Base-by-base conservation (phyloP, 768 basidiomycete species). In the Lactifluus pinguis region DNA sequence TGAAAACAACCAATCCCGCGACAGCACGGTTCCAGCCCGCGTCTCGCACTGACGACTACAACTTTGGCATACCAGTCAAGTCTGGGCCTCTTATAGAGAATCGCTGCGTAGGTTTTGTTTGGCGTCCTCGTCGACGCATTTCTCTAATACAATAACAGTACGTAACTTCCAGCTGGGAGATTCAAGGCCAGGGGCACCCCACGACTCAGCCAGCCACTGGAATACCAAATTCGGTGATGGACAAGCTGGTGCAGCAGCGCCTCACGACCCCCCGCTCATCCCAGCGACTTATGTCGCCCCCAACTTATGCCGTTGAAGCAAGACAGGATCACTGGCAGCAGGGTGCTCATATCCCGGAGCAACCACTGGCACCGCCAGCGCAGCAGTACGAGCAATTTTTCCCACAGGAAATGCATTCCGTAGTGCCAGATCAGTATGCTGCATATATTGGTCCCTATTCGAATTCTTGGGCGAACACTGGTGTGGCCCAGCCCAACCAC, bases 131-230 rank as follows among this genome's bases (percentile, higher is more conserved):
- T 29, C 6, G 34, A 51, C 21, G 25, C 2, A 32, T 4, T n/a
- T 36, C 15, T 47, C 50, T 61, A 5, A 61, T 6, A 4, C 4
- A 25, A 15, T 42, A n/a, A 53, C 34, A 65, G 65, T 66, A 66
- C 32, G 65, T 63, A 25, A 9, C 56, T 19, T 57, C 63, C 36
- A 41, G 50, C 4, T 66, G 65, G 65, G 57, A 66, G 17, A 61
- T 66, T 8, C 57, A 53, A 21, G 65, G 65, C 8, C 45, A 15
- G 11, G 49, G 38, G 5, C 53, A 39, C 14, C 2, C 25, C 9
- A 49, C 51, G n/a, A 44, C 4, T n/a, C n/a, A n/a, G n/a, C 50
- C 50, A 1, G 14, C 34, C 3, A 34, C 34, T 5, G 61, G 42
- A 4, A 55, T 55, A n/a, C 21, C 45, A 25, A 21, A 21, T 6